These are phyloP conservation scores for Leccinum pachyderme DNA, from an alignment of 1,284 basidiomycete species.

Conservation along the genomic window DNA sequence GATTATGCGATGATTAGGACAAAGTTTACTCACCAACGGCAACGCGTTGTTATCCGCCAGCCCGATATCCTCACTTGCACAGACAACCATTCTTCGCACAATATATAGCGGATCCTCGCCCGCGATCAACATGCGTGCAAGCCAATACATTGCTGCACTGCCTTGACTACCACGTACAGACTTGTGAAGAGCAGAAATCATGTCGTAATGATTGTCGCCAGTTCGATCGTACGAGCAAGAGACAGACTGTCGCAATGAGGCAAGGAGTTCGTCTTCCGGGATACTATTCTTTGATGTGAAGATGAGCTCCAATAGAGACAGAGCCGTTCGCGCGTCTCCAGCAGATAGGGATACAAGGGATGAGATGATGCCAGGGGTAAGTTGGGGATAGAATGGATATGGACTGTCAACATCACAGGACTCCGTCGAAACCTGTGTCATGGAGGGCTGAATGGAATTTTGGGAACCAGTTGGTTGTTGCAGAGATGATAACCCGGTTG, in stretches of 20 bases:
- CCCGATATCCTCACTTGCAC: constrained; percentile 85
- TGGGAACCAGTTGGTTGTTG: constrained; percentile 13
- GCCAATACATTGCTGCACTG: constrained; percentile 86
- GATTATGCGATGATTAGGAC: background rate
- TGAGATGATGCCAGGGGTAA: constrained; percentile 47
- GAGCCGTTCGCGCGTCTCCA: constrained; percentile 71
- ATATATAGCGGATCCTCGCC: constrained; percentile 90
- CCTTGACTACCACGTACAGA: constrained; percentile 79
- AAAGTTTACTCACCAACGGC: constrained; percentile 51
- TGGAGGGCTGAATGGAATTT: constrained; percentile 8
- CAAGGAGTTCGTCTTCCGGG: constrained; percentile 46
- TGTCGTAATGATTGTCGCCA: constrained; percentile 80
- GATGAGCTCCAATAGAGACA: constrained; percentile 65
- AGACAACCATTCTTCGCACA: constrained; percentile 77
- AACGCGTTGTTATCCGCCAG: constrained; percentile 74
- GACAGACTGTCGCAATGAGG: constrained; percentile 52
- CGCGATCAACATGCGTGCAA: constrained; percentile 79
- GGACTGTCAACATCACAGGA: constrained; percentile 7
- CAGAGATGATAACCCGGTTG: background rate
- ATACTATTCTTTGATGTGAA: constrained; percentile 42
- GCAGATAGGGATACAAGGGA: constrained; percentile 57
- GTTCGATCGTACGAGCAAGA: constrained; percentile 69
- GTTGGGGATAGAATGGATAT: constrained; percentile 40
- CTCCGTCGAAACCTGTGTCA: constrained; percentile 20
- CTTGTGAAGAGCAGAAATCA: constrained; percentile 89